These are phyloP conservation scores for Clavulina sp. DNA, from an alignment of 768 basidiomycete species.

Conservation along the genomic window DNA sequence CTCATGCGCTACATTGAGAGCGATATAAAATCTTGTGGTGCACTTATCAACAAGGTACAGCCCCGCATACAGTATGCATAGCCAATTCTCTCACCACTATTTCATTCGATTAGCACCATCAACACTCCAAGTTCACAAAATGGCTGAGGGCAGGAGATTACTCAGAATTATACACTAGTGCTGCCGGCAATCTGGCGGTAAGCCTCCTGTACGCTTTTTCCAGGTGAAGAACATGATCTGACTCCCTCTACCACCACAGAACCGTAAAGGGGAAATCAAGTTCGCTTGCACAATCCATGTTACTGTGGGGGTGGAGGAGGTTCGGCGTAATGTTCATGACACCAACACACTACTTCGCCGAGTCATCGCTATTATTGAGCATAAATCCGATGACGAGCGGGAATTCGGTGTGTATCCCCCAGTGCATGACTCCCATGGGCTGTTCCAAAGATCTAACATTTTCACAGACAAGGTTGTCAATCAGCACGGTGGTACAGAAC, in stretches of 20 bases:
- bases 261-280: not conserved
- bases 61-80: not conserved
- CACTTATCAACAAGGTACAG: not conserved
- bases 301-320: not conserved
- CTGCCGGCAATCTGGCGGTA: not conserved
- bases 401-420: no score
- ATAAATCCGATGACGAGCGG: not conserved
- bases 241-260: no score
- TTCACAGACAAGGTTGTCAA: no score
- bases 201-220: not conserved
- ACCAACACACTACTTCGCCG: not conserved
- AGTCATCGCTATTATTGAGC: not conserved
- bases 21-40: not conserved
- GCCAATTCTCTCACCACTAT: not conserved
- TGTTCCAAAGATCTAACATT: no score
- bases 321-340: not conserved
- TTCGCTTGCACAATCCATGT: not conserved
- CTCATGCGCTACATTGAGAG: not conserved
- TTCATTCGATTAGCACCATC: not conserved
- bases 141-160: not conserved
- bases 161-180: not conserved
- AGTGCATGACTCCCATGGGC: no score
- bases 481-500: no score
- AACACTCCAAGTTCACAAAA: not conserved
- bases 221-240: not conserved